Evolutionary conservation across 805 yeast species (phyloP).

Genomic region (Wickerhamiella domercqiae): DNA sequence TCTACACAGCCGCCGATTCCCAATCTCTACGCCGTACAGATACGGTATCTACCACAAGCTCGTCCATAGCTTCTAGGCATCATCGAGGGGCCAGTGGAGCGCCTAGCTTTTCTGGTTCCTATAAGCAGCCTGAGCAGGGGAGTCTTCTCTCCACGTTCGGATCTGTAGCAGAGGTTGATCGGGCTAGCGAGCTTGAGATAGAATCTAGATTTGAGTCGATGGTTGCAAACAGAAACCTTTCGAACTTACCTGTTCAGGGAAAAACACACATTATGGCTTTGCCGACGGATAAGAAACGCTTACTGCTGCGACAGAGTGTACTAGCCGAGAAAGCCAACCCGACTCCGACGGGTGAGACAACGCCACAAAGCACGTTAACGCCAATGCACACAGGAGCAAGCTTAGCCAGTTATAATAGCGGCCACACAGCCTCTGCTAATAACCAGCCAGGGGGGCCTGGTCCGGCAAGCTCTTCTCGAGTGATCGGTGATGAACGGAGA

Average conservation of each 20-base stretch:
- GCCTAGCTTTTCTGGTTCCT: too few species aligned
- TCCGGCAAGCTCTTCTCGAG: background rate
- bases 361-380: background rate
- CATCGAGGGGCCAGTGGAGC: too few species aligned
- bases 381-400: background rate
- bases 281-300: conserved; percentile 73
- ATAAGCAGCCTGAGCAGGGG: too few species aligned
- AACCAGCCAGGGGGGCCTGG: background rate
- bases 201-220: conserved; percentile 34
- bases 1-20: too few species aligned
- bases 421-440: background rate
- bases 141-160: too few species aligned
- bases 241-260: conserved; percentile 52
- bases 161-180: conserved; percentile 1
- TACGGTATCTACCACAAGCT: too few species aligned
- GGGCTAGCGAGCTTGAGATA: conserved; percentile 27
- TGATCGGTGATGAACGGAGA: conserved; percentile 13
- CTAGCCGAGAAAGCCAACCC: conserved; percentile 38
- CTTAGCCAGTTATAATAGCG: background rate
- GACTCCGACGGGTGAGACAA: background rate
- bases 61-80: too few species aligned
- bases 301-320: conserved; percentile 75
- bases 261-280: conserved; percentile 62
- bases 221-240: conserved; percentile 67
- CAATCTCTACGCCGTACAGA: too few species aligned